Base-by-base conservation (phyloP, 352 stramenopile genomes). In the Aphanomyces cochlioides region DNA sequence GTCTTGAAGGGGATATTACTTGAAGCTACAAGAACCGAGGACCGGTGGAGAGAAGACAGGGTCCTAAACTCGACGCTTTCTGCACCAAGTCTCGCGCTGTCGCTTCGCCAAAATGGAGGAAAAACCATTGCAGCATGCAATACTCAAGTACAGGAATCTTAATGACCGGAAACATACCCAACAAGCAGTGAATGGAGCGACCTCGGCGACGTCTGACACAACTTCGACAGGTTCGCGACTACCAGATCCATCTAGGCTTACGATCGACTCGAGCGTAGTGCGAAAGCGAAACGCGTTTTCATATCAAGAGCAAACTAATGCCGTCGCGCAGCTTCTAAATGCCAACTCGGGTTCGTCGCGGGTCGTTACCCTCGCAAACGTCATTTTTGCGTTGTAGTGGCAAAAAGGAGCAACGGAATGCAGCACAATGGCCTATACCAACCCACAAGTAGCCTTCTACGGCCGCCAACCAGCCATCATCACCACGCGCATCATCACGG, bases 81-180 rank as follows among this genome's bases (percentile, higher is more conserved):
- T 61, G 5, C 21, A 61, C 36, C 13, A 7, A 7, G 17, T 61
- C 6, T n/a, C 54, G 19, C 54, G 17, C 54, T n/a, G 43, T n/a
- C 17, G 43, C 43, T 17, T 61, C 54, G 15, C 43, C 21, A 56
- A n/a, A n/a, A 70, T 70, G 64, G 64, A 70, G 53, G 64, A 61
- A 39, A 70, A 70, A 38, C 47, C 53, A 70, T 70, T 70, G 54
- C 64, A 70, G 36, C 53, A 45, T 56, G 64, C 64, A 70, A 70
- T 70, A 70, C 64, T 60, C 21, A 60, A 70, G 38, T 70, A 70
- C 64, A 54, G 64, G 43, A 41, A 70, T 36, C 54, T 70, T 3
- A 70, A 70, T 38, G 64, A 70, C 54, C 28, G 64, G 38, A 70
- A 70, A 50, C 43, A 48, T 19, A 34, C 59, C 15, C 8, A 19